Base-by-base conservation (phyloP, 805 yeast genomes). In the Wickerhamiella vanderwaltii region DNA sequence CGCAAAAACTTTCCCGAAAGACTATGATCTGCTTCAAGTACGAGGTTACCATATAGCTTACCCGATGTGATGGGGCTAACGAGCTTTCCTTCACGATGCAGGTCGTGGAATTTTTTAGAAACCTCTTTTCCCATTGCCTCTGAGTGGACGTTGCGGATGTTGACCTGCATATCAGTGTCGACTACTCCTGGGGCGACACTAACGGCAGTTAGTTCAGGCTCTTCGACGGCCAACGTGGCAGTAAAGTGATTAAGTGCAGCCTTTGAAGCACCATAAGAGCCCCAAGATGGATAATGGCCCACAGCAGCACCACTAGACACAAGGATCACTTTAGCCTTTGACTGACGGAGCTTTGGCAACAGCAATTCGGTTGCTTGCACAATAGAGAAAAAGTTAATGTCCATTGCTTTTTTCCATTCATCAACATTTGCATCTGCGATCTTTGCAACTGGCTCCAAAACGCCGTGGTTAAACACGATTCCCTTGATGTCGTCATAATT, bases 171-270 rank as follows among this genome's bases (percentile, higher is more conserved):
- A 16, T 65, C 66, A 1, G 98, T 88, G 56, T 84, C 84, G 1
- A 91, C 96, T 1, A 85, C 94, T 3, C 98, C 97, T 0, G 97
- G 97, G 0, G 95, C 95, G 18, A 91, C 69, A 0, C 95, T 67
- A 9, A 86, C 62, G 3, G 79, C 65, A 26, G 63, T 59, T n/a
- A 85, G 61, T 0, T 63, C 67, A 1, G 67, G 63, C 55, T 81
- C 86, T 53, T 86, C 95, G 5, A 62, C 65, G 1, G 83, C 79
- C 12, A 88, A 57, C 11, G 82, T 73, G 35, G 63, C 55, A 5
- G 83, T 76, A 40, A 85, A 69, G 52, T 79, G 86, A 58, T 88
- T 86, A 39, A 88, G 56, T 0, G 96, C 95, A 0, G 96, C 95
- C 59, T 88, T 88, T 5, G 95, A 77, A 4, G 87, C 65, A 1